Evolutionary conservation across 1,284 basidiomycete genomes (phyloP).

Genomic region (Naganishia sp.): DNA sequence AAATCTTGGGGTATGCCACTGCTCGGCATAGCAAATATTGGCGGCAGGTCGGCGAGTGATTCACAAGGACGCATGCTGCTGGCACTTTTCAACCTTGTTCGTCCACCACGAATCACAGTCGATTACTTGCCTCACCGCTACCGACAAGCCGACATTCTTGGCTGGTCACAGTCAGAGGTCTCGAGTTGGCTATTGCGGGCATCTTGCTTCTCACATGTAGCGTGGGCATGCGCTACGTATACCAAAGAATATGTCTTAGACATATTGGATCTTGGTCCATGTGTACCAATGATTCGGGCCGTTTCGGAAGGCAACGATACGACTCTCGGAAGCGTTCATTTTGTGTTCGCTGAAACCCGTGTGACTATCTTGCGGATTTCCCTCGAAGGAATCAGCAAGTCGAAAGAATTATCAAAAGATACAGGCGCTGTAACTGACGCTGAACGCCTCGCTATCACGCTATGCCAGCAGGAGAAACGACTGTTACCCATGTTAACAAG

Average conservation of each 20-base stretch:
- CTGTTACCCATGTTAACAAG: constrained; percentile 3
- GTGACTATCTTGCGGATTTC: not conserved
- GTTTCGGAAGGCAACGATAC: not conserved
- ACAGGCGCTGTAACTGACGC: not conserved
- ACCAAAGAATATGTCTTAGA: not conserved
- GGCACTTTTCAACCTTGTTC: not conserved
- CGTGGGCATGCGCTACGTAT: not conserved
- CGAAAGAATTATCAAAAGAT: too few species aligned
- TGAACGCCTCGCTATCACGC: not conserved
- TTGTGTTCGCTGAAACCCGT: not conserved
- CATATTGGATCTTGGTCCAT: constrained; percentile 4
- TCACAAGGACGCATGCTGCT: not conserved
- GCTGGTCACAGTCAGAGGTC: not conserved
- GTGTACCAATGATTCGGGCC: not conserved
- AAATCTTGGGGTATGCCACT: constrained; percentile 3
- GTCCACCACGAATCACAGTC: not conserved
- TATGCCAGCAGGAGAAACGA: not conserved
- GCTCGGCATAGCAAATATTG: not conserved
- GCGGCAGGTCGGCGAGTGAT: too few species aligned
- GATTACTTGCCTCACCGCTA: constrained; percentile 13
- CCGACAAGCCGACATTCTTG: not conserved
- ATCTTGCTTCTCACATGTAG: constrained; percentile 2
- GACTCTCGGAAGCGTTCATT: not conserved
- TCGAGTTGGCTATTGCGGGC: not conserved
- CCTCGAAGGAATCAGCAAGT: not conserved